These are phyloP conservation scores for Nymphaea colorata DNA, from an alignment of 164 flowering plant genomes.

Conservation along the genomic window DNA sequence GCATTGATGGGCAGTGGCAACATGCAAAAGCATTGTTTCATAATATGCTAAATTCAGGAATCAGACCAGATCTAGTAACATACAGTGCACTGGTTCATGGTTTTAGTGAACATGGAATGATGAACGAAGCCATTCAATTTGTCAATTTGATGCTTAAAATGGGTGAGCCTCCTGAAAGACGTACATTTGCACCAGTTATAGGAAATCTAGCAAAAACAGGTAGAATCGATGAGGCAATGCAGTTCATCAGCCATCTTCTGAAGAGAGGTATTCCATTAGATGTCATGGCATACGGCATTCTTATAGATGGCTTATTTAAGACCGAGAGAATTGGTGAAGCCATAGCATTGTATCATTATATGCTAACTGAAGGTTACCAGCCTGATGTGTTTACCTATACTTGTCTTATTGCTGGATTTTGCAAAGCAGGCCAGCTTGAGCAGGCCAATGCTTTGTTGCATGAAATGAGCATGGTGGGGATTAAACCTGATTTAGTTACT, in stretches of 20 bases:
- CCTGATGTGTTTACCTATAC: slow-evolving; percentile 23
- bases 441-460: slow-evolving; percentile 15
- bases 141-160: slow-evolving; percentile 20
- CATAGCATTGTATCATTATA: slow-evolving; percentile 36
- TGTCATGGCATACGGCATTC: slow-evolving; percentile 51
- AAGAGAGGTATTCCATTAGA: slow-evolving; percentile 7
- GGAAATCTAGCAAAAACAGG: too few species aligned
- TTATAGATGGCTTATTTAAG: slow-evolving; percentile 58
- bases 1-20: slow-evolving; percentile 8
- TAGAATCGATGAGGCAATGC: too few species aligned
- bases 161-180: too few species aligned
- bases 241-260: too few species aligned
- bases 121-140: slow-evolving; percentile 17
- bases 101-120: slow-evolving; percentile 11
- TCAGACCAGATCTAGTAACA: slow-evolving; percentile 12
- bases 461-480: slow-evolving; percentile 12
- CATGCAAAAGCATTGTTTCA: slow-evolving; percentile 13
- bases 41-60: slow-evolving; percentile 13
- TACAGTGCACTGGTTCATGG: slow-evolving; percentile 11
- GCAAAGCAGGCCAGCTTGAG: slow-evolving; percentile 12
- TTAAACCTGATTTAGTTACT: slow-evolving; percentile 16
- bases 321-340: slow-evolving; percentile 50
- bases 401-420: slow-evolving; percentile 25
- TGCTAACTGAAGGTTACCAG: slow-evolving; percentile 20
- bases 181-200: too few species aligned